Conservation (phyloP, 2,329 filamentous ascomycete species). For the Stachybotrys echinatus region DNA sequence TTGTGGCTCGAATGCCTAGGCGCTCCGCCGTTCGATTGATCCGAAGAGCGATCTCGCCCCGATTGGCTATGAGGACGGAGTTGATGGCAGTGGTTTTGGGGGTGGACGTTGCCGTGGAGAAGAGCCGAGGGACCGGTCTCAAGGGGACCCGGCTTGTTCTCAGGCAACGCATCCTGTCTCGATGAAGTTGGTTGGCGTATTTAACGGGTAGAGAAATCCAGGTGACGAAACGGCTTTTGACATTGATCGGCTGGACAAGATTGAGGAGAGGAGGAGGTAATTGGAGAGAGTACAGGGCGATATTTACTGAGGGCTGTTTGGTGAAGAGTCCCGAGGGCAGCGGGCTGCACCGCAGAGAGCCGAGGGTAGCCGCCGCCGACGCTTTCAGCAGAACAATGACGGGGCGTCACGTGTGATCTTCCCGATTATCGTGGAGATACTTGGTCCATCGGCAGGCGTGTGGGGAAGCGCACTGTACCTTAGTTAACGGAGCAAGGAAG, state of each 20-base stretch:
- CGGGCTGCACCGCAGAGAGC: background rate
- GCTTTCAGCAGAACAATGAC: background rate
- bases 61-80: constrained; percentile 91
- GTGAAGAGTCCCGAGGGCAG: background rate
- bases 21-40: constrained; percentile 83
- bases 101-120: constrained; percentile 26
- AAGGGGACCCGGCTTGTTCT: constrained; percentile 44
- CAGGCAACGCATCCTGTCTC: constrained; percentile 46
- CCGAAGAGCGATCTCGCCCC: constrained; percentile 92
- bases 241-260: too few relatives aligned
- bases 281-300: background rate
- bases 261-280: too few relatives aligned
- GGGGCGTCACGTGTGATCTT: background rate
- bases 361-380: background rate
- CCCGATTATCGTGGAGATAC: background rate
- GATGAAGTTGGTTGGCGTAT: background rate
- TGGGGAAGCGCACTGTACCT: too few relatives aligned
- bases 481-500: too few relatives aligned
- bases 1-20: constrained; percentile 89
- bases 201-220: too few relatives aligned
- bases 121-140: constrained; percentile 34
- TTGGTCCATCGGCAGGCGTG: too few relatives aligned
- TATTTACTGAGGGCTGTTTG: background rate
- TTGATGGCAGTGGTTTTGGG: constrained; percentile 48
- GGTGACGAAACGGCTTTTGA: too few relatives aligned